Base-by-base conservation (phyloP, 2,329 filamentous ascomycete genomes). In the Orbilia quercus region DNA sequence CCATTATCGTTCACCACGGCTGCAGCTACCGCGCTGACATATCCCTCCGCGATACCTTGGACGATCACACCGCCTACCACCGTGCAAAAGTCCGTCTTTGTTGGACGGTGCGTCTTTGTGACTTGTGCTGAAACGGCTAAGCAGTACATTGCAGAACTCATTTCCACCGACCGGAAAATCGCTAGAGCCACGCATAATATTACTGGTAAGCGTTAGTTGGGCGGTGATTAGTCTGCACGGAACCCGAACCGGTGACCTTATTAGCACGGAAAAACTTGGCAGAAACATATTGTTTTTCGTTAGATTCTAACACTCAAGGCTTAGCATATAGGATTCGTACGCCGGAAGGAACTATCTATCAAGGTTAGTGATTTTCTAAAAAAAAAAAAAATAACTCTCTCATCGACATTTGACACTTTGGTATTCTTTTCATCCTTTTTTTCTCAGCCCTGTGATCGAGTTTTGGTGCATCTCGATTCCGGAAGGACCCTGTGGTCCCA, bases 171-270 rank as follows among this genome's bases (percentile, higher is more conserved):
- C 81, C 92, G 90, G 81, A 92, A 91, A 77, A 89, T 92, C 36
- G 89, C 92, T n/a, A 84, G 85, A 50, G 95, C 95, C 2, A 92
- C 94, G 72, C 95, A 99, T 80, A 98, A 98, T 80, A 97, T 99
- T 79, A 93, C 75, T 28, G 76, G 76, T 76, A 63, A 62, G 69
- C 25, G 38, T 57, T 54, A 28, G 55, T 60, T 60, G 38, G 28
- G 9, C 38, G 36, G 42, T 48, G 36, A 36, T 20, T 23, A 20
- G 23, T 60, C 9, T 60, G 23, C 36, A n/a, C 16, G 14, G 36
- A 12, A 20, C 20, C 4, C 5, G 18, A 18, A n/a, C n/a, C n/a
- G n/a, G n/a, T n/a, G n/a, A n/a, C n/a, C n/a, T n/a, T n/a, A n/a
- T n/a, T n/a, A 45, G 42, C 36, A 45, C 18, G 42, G n/a, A n/a